Evolutionary conservation across 1,139 yeast genomes (phyloP).

Genomic region (Magnusiomyces fungicola): DNA sequence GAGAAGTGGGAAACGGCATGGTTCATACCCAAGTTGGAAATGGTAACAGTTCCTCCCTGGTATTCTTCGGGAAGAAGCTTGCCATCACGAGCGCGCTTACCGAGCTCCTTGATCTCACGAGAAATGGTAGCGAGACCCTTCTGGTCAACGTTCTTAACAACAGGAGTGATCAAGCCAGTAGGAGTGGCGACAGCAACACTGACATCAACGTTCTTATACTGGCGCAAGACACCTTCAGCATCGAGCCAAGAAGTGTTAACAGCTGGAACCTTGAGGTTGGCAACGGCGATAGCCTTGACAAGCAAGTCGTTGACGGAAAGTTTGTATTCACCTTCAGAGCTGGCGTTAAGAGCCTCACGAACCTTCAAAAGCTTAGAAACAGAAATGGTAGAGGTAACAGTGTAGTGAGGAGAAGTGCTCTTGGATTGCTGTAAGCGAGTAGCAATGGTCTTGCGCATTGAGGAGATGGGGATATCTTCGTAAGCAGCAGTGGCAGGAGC

Average conservation of each 20-base stretch:
- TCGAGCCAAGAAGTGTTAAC: constrained; percentile 94
- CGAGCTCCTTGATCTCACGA: constrained; percentile 78
- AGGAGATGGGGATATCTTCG: constrained; percentile 78
- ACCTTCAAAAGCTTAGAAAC: constrained; percentile 87
- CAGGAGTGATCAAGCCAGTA: constrained; percentile 94
- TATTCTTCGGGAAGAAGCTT: constrained; percentile 92
- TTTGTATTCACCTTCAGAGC: constrained; percentile 82
- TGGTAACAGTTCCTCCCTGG: constrained; percentile 98
- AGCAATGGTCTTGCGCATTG: constrained; percentile 94
- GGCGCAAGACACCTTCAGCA: constrained; percentile 82
- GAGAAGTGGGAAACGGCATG: constrained; percentile 87
- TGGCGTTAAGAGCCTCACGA: constrained; percentile 80
- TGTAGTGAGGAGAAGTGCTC: constrained; percentile 82
- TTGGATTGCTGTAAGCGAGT: constrained; percentile 81
- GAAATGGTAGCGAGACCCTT: constrained; percentile 84
- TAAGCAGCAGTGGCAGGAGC: constrained; percentile 51
- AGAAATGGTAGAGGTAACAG: constrained; percentile 78
- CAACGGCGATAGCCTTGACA: constrained; percentile 89
- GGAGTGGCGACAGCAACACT: constrained; percentile 99
- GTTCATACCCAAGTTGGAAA: constrained; percentile 98
- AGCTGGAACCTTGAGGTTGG: constrained; percentile 85
- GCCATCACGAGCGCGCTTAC: constrained; percentile 92
- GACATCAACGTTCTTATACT: constrained; percentile 85
- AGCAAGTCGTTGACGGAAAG: constrained; percentile 90
- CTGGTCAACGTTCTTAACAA: constrained; percentile 76